Conservation (phyloP, 2,329 filamentous ascomycete species). For the Penicillium sp. region DNA sequence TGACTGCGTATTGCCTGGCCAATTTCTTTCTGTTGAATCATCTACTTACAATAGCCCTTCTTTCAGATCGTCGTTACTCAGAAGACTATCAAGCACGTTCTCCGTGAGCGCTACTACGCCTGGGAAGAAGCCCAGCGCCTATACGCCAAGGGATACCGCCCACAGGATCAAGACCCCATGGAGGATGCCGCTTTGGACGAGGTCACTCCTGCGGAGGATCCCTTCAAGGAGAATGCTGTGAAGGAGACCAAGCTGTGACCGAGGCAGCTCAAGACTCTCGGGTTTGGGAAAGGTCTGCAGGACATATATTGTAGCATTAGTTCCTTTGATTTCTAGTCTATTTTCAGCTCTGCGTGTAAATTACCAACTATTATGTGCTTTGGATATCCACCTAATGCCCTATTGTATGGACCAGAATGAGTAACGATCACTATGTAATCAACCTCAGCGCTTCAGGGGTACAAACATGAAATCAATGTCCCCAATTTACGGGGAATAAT, state of each 20-base stretch:
- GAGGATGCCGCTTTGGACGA: constrained; percentile 11
- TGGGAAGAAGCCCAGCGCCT: constrained; percentile 58
- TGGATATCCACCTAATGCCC: not conserved
- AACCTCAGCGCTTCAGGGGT: not conserved
- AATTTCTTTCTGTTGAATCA: not conserved
- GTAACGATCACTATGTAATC: not conserved
- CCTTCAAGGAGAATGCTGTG: constrained; percentile 7
- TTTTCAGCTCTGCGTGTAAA: constrained; percentile 18
- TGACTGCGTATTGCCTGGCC: not conserved
- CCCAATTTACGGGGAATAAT: not conserved
- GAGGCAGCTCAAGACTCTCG: not conserved
- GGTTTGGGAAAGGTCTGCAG: not conserved
- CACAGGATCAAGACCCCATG: constrained; percentile 32
- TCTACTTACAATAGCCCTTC: constrained; percentile 4
- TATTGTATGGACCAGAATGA: not conserved
- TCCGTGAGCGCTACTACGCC: constrained; percentile 86
- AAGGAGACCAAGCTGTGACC: constrained; percentile 14
- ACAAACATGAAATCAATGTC: not conserved
- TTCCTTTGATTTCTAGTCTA: constrained; percentile 3
- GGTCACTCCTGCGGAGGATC: constrained; percentile 8
- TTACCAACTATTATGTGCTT: constrained; percentile 14
- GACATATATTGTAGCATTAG: constrained; percentile 16
- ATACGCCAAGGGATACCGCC: constrained; percentile 40
- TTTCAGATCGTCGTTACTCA: constrained; percentile 75
- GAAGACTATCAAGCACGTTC: constrained; percentile 76